These are phyloP conservation scores for Penicillium palitans DNA, from an alignment of 2,329 filamentous ascomycete species.

Conservation along the genomic window DNA sequence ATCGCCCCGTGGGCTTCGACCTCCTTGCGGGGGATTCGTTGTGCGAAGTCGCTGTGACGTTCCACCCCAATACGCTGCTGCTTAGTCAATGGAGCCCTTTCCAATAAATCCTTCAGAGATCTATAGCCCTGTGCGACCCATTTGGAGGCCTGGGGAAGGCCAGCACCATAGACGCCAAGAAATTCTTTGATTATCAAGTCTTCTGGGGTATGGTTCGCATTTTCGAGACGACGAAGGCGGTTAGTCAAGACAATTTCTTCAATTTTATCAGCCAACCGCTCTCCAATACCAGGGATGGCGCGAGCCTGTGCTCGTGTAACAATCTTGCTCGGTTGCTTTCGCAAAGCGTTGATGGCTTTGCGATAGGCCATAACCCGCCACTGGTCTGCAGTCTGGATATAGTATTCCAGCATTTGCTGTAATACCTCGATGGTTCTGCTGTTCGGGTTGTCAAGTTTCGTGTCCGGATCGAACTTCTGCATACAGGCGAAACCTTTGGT, in stretches of 20 bases:
- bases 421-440: constrained; percentile 72
- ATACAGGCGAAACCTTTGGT: constrained; percentile 59
- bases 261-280: constrained; percentile 76
- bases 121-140: constrained; percentile 76
- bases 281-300: constrained; percentile 67
- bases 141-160: constrained; percentile 65
- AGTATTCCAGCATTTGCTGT: constrained; percentile 76
- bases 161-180: constrained; percentile 76
- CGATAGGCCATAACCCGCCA: constrained; percentile 78
- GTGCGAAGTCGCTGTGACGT: constrained; percentile 75
- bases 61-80: constrained; percentile 76
- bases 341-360: constrained; percentile 71
- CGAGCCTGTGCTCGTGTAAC: constrained; percentile 68
- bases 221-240: constrained; percentile 69
- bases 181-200: constrained; percentile 68
- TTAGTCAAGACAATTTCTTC: constrained; percentile 82
- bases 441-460: constrained; percentile 65
- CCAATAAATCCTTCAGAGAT: constrained; percentile 69
- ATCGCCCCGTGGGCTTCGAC: constrained; percentile 67
- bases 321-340: constrained; percentile 64
- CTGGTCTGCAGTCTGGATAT: constrained; percentile 70
- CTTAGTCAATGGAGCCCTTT: constrained; percentile 62
- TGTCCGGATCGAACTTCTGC: constrained; percentile 53
- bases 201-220: constrained; percentile 65
- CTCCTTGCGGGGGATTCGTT: constrained; percentile 74